Evolutionary conservation across 805 yeast genomes (phyloP).

Genomic region (Candida takata): DNA sequence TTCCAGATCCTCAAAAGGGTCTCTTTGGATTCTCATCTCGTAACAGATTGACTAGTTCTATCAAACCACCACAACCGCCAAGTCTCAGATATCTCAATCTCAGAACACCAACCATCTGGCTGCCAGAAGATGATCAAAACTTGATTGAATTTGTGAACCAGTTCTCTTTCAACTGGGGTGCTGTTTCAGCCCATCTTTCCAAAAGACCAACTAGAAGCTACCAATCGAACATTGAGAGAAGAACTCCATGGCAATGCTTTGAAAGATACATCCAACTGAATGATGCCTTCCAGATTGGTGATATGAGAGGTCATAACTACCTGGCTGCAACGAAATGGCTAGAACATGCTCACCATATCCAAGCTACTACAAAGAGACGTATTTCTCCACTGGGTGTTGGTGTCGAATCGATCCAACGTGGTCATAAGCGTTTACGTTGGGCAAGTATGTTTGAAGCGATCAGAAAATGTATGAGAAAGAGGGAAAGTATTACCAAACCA

Average conservation of each 20-base stretch:
- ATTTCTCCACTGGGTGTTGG: constrained; percentile 94
- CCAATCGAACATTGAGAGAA: constrained; percentile 81
- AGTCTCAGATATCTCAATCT: constrained; percentile 69
- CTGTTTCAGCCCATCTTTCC: constrained; percentile 75
- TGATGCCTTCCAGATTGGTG: constrained; percentile 79
- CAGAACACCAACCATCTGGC: constrained; percentile 92
- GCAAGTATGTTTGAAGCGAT: constrained; percentile 96
- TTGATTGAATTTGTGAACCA: constrained; percentile 78
- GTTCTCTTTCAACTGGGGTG: constrained; percentile 88
- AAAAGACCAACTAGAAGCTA: constrained; percentile 61
- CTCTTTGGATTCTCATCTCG: constrained; percentile 37
- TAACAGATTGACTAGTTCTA: constrained; percentile 52
- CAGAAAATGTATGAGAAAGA: constrained; percentile 79
- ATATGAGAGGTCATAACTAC: constrained; percentile 83
- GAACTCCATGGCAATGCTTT: constrained; percentile 99
- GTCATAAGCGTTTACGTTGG: constrained; percentile 88
- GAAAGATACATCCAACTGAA: constrained; percentile 91
- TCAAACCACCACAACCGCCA: constrained; percentile 89
- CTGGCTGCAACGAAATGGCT: constrained; percentile 84
- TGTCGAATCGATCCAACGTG: constrained; percentile 84
- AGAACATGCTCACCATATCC: constrained; percentile 84
- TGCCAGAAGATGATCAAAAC: constrained; percentile 85
- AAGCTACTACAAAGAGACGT: constrained; percentile 79
- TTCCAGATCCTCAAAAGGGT: constrained; percentile 47
- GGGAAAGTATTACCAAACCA: constrained; percentile 71